These are phyloP conservation scores for Coemansia sp. DNA, from an alignment of 192 early-diverging fungal species.

Conservation along the genomic window DNA sequence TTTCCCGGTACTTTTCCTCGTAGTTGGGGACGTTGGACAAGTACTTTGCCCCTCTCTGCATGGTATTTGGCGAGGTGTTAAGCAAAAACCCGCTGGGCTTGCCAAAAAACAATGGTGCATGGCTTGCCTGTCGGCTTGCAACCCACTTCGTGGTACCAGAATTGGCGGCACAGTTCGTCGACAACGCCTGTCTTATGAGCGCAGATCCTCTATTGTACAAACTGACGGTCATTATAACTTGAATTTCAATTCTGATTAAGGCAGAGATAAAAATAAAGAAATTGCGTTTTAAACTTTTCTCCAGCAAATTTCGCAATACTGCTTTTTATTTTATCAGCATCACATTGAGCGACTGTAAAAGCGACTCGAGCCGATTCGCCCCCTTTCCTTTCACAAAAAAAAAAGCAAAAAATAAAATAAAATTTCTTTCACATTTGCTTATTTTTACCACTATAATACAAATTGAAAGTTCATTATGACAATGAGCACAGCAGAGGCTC, in stretches of 20 bases:
- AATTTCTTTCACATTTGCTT: not conserved
- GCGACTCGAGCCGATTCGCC: slow-evolving; percentile 4
- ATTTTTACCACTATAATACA: too few relatives aligned
- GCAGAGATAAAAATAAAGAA: not conserved
- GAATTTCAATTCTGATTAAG: not conserved
- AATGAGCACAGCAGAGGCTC: not conserved
- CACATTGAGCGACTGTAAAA: not conserved
- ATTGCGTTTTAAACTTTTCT: too few relatives aligned
- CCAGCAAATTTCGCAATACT: too few relatives aligned
- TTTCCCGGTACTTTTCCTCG: slow-evolving; percentile 65
- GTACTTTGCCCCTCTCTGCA: slow-evolving; percentile 14
- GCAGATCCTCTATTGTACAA: not conserved
- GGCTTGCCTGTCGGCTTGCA: not conserved
- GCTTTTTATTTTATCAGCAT: not conserved
- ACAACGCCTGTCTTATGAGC: not conserved
- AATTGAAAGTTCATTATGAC: not conserved
- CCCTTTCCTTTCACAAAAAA: not conserved
- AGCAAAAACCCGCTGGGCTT: slow-evolving; percentile 26
- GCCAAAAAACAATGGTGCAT: slow-evolving; percentile 8
- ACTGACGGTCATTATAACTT: too few relatives aligned
- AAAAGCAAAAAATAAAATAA: not conserved
- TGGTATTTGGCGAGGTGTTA: too few relatives aligned
- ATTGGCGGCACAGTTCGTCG: not conserved
- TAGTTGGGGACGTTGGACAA: slow-evolving; percentile 57
- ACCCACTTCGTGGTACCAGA: not conserved